phyloP scores from a whole-genome alignment of 2,329 filamentous ascomycete genomes.

The Venturia oleaginea region DNA sequence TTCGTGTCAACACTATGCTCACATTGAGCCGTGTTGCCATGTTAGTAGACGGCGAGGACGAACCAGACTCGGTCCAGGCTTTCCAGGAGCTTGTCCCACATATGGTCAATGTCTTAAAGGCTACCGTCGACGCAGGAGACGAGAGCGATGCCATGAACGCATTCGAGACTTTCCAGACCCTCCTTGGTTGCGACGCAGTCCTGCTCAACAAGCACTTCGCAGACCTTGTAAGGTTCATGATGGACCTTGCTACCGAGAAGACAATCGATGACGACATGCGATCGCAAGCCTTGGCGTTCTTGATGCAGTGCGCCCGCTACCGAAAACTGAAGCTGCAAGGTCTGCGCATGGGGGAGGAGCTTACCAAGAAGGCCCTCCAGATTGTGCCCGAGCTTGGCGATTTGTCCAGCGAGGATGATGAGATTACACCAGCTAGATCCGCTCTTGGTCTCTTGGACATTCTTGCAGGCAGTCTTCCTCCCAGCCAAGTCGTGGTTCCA shows the following conservation, averaged over 20 bases:
- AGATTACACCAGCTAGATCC: slow-evolving; percentile 74
- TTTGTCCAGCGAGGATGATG: slow-evolving; percentile 63
- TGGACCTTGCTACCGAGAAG: slow-evolving; percentile 70
- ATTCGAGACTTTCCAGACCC: slow-evolving; percentile 95
- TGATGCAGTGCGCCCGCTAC: slow-evolving; percentile 86
- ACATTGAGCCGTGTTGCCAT: slow-evolving; percentile 81
- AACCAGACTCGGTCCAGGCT: slow-evolving; percentile 59
- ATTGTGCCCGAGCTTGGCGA: slow-evolving; percentile 85
- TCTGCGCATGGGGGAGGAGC: slow-evolving; percentile 74
- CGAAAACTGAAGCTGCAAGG: slow-evolving; percentile 93
- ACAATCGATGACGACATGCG: slow-evolving; percentile 75
- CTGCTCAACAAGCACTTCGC: slow-evolving; percentile 79
- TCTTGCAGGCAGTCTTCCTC: slow-evolving; percentile 77
- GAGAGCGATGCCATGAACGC: slow-evolving; percentile 83
- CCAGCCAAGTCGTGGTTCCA: slow-evolving; percentile 88
- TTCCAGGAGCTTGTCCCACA: slow-evolving; percentile 75
- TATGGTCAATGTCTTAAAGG: slow-evolving; percentile 86
- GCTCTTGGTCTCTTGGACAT: slow-evolving; percentile 84
- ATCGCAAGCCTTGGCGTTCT: slow-evolving; percentile 83
- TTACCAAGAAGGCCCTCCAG: slow-evolving; percentile 80
- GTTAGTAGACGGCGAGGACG: slow-evolving; percentile 80
- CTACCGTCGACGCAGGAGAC: slow-evolving; percentile 66
- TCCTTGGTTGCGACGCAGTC: slow-evolving; percentile 80
- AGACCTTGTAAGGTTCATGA: slow-evolving; percentile 89
- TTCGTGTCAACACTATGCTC: slow-evolving; percentile 89